Evolutionary conservation across 345 rosid species (phyloP).

Genomic region (Tarenaya hassleriana): DNA sequence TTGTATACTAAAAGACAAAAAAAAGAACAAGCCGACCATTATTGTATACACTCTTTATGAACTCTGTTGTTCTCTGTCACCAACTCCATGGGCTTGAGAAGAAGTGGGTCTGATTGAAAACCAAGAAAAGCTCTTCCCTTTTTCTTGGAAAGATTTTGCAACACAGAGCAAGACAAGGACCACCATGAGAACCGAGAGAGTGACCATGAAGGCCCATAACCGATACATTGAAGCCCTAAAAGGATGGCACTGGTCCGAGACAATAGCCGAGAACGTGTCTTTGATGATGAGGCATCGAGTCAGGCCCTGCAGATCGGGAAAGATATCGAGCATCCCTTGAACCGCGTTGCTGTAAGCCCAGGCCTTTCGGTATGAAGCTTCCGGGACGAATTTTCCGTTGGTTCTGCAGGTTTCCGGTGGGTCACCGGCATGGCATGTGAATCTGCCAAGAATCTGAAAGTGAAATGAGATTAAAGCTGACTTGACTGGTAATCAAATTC

Average conservation of each 20-base stretch:
- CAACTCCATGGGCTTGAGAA: too few species aligned
- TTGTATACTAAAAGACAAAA: too few species aligned
- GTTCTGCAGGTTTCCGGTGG: conserved; percentile 29
- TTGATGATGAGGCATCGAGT: conserved; percentile 42
- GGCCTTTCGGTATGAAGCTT: conserved; percentile 32
- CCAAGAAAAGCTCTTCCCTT: conserved; percentile 34
- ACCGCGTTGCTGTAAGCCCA: conserved; percentile 44
- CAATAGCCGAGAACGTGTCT: conserved; percentile 33
- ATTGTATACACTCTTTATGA: background rate
- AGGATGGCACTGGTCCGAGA: conserved; percentile 43
- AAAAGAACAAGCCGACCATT: background rate
- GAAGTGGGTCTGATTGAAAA: conserved; percentile 33
- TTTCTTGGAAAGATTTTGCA: conserved; percentile 38
- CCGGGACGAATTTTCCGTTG: conserved; percentile 41
- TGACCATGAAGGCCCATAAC: conserved; percentile 53
- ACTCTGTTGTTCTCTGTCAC: conserved; percentile 15
- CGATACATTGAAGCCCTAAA: conserved; percentile 27
- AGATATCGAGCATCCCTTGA: conserved; percentile 38
- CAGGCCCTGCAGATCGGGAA: conserved; percentile 45
- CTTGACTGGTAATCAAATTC: background rate
- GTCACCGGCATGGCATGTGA: conserved; percentile 42
- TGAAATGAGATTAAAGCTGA: too few species aligned
- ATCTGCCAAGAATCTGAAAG: conserved; percentile 39
- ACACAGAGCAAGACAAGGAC: conserved; percentile 37
- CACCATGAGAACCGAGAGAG: conserved; percentile 44